phyloP scores from a whole-genome alignment of 2,329 filamentous ascomycete genomes.

The Xylariaceae sp. region DNA sequence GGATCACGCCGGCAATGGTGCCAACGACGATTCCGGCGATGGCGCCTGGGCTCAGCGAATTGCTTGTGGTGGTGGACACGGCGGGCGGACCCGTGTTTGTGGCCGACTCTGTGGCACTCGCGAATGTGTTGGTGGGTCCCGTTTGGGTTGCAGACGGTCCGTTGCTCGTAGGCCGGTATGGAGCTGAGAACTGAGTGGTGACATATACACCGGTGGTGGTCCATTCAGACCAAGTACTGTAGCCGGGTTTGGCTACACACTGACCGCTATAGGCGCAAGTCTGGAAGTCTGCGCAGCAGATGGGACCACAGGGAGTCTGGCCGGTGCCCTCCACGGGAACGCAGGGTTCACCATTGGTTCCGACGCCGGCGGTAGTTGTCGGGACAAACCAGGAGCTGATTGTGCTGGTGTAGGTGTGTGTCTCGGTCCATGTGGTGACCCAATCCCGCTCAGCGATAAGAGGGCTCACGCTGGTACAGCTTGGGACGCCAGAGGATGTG shows the following conservation, averaged over 20 bases:
- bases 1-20: constrained; percentile 68
- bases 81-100: constrained; percentile 53
- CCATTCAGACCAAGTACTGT: constrained; percentile 50
- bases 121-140: constrained; percentile 60
- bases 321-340: constrained; percentile 55
- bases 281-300: constrained; percentile 75
- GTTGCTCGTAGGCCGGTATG: constrained; percentile 62
- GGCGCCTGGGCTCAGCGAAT: constrained; percentile 69
- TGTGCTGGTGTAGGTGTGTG: constrained; percentile 66
- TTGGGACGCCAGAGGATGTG: constrained; percentile 58
- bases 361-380: constrained; percentile 48
- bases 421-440: constrained; percentile 68
- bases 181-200: constrained; percentile 62
- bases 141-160: constrained; percentile 54
- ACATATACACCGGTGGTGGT: constrained; percentile 53
- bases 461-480: constrained; percentile 48
- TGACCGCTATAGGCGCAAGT: constrained; percentile 67
- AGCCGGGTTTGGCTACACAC: constrained; percentile 62
- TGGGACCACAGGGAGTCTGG: constrained; percentile 68
- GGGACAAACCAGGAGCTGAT: constrained; percentile 57
- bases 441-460: constrained; percentile 44
- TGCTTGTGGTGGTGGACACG: constrained; percentile 50
- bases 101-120: constrained; percentile 54
- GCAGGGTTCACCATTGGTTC: constrained; percentile 53
- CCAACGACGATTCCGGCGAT: constrained; percentile 85